These are phyloP conservation scores for Quercus wislizeni DNA, from an alignment of 306 rosid genomes.

Conservation along the genomic window DNA sequence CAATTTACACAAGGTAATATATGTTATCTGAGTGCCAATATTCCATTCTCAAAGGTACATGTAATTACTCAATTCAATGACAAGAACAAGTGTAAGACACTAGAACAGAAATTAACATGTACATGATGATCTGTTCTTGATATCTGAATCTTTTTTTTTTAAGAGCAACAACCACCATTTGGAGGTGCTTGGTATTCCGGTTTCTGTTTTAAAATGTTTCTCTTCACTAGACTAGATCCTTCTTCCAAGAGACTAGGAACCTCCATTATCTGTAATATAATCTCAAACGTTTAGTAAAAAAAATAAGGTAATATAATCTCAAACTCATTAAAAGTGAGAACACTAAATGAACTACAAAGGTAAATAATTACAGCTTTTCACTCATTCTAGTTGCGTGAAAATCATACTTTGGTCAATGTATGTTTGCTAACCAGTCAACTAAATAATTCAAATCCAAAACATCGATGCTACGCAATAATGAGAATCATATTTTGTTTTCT, in stretches of 20 bases:
- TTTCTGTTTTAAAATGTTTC: conserved; percentile 61
- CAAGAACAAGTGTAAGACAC: conserved; percentile 22
- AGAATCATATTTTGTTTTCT: no score
- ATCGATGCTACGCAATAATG: no score
- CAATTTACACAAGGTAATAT: conserved; percentile 42
- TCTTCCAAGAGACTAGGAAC: conserved; percentile 86
- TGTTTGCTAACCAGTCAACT: no score
- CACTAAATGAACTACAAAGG: conserved; percentile 4
- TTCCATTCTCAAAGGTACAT: conserved; percentile 21
- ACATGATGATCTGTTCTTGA: conserved; percentile 39
- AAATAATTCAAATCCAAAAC: no score
- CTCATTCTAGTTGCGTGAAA: no score
- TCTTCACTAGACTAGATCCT: conserved; percentile 65
- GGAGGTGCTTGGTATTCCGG: conserved; percentile 49
- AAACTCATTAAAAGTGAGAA: conserved; percentile 22
- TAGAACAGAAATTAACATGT: conserved; percentile 40
- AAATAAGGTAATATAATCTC: background rate
- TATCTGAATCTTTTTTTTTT: conserved; percentile 32
- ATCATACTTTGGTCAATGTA: no score
- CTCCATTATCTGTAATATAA: conserved; percentile 73
- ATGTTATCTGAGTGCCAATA: conserved; percentile 25
- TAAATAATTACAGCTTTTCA: no score
- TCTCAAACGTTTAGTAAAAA: background rate
- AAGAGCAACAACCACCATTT: conserved; percentile 57
- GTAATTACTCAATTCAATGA: conserved; percentile 27